These are phyloP conservation scores for Agastache rugosa DNA, from an alignment of 257 asterid genomes.

Conservation along the genomic window DNA sequence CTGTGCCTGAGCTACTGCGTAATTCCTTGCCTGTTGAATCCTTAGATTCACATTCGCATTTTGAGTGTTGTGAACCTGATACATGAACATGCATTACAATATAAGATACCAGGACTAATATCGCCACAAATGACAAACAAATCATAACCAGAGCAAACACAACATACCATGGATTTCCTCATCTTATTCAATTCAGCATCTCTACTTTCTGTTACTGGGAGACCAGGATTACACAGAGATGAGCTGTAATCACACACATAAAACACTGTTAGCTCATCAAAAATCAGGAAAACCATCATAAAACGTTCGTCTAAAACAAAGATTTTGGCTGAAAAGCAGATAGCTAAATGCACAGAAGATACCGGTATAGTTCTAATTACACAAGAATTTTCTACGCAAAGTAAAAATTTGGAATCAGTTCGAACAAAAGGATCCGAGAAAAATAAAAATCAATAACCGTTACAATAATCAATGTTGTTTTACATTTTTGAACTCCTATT, in stretches of 20 bases:
- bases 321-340: background rate
- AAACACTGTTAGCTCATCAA: background rate
- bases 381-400: background rate
- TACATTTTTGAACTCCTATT: background rate
- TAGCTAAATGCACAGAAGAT: background rate
- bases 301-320: background rate
- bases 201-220: conserved; percentile 33
- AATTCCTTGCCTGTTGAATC: conserved; percentile 60
- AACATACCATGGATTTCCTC: conserved; percentile 42
- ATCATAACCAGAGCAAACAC: conserved; percentile 1
- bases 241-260: conserved; percentile 27
- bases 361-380: background rate
- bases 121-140: background rate
- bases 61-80: conserved; percentile 46
- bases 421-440: background rate
- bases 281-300: background rate
- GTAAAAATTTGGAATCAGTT: background rate
- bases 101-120: background rate
- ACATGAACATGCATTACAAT: conserved; percentile 15
- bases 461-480: background rate
- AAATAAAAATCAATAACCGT: background rate
- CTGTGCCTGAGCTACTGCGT: conserved; percentile 70
- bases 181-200: conserved; percentile 34
- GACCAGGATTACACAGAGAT: conserved; percentile 31
- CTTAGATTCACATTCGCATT: conserved; percentile 32